Conservation (phyloP, 495 filamentous ascomycete genomes). For the Hypoxylon perforatum region DNA sequence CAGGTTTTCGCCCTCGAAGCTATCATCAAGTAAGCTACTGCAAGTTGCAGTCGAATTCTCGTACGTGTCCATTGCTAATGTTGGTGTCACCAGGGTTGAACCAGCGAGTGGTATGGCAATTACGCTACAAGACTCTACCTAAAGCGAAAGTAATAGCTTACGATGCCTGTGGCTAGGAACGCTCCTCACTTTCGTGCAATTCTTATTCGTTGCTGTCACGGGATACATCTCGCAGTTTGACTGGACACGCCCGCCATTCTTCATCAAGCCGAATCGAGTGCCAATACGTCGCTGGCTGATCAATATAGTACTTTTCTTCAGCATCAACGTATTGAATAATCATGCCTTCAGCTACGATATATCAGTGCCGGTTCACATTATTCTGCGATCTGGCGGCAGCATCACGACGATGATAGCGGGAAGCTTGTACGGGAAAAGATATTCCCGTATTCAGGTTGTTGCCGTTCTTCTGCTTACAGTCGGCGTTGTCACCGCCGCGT, state of each 20-base stretch:
- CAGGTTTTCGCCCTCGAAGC: constrained; percentile 94
- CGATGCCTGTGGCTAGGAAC: constrained; percentile 65
- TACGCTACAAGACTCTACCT: constrained; percentile 1
- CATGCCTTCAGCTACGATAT: constrained; percentile 98
- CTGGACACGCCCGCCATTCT: constrained; percentile 67
- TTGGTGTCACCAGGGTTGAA: constrained; percentile 59
- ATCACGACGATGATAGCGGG: constrained; percentile 93
- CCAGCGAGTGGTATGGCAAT: constrained; percentile 66
- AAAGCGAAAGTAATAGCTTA: constrained; percentile 19
- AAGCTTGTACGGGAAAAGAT: constrained; percentile 83
- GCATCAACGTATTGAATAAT: constrained; percentile 95
- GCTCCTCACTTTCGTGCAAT: constrained; percentile 94
- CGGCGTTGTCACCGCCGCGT: constrained; percentile 86
- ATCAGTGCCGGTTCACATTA: constrained; percentile 96
- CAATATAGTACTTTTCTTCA: constrained; percentile 91
- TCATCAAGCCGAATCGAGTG: constrained; percentile 80
- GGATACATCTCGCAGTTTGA: constrained; percentile 79
- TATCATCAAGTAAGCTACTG: constrained; percentile 82
- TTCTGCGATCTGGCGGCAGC: constrained; percentile 91
- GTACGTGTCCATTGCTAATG: constrained; percentile 38
- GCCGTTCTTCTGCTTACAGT: constrained; percentile 84
- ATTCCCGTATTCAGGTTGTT: constrained; percentile 79
- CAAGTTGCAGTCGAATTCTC: constrained; percentile 23
- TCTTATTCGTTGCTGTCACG: constrained; percentile 82
- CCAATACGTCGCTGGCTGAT: constrained; percentile 86